Evolutionary conservation across 306 rosid genomes (phyloP).

Genomic region (Abrus precatorius): DNA sequence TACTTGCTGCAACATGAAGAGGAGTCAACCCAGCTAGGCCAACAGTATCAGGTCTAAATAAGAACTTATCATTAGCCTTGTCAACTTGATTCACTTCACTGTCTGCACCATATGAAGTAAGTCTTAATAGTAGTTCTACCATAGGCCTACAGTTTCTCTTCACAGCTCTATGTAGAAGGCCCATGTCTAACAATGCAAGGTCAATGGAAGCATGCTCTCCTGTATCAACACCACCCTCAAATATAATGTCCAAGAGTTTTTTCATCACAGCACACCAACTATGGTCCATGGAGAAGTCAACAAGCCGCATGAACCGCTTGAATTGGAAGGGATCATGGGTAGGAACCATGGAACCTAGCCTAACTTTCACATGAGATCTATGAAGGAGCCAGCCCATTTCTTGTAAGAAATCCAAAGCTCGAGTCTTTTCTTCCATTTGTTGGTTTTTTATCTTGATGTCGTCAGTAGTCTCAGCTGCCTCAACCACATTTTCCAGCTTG

Average conservation of each 20-base stretch:
- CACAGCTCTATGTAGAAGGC: conserved; percentile 82
- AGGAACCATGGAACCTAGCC: conserved; percentile 67
- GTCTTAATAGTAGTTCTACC: conserved; percentile 76
- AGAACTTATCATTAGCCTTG: conserved; percentile 44
- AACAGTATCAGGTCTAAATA: conserved; percentile 73
- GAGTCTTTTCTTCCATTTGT: conserved; percentile 63
- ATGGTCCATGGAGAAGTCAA: conserved; percentile 82
- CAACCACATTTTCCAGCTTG: conserved; percentile 66
- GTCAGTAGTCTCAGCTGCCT: conserved; percentile 49
- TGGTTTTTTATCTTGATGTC: conserved; percentile 38
- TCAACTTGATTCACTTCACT: conserved; percentile 53
- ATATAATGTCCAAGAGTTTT: conserved; percentile 67
- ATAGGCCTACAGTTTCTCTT: conserved; percentile 64
- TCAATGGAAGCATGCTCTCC: conserved; percentile 67
- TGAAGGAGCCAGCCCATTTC: conserved; percentile 93
- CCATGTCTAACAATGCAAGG: conserved; percentile 67
- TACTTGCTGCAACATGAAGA: conserved; percentile 82
- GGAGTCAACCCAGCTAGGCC: conserved; percentile 90
- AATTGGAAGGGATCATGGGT: conserved; percentile 61
- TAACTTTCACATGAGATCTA: conserved; percentile 62
- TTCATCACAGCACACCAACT: conserved; percentile 82
- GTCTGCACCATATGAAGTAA: conserved; percentile 46
- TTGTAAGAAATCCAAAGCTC: conserved; percentile 73
- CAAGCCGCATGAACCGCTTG: conserved; percentile 70
- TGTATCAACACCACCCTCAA: conserved; percentile 65